phyloP scores from a whole-genome alignment of 208 protist genomes.

The Acanthamoeba polyphaga region DNA sequence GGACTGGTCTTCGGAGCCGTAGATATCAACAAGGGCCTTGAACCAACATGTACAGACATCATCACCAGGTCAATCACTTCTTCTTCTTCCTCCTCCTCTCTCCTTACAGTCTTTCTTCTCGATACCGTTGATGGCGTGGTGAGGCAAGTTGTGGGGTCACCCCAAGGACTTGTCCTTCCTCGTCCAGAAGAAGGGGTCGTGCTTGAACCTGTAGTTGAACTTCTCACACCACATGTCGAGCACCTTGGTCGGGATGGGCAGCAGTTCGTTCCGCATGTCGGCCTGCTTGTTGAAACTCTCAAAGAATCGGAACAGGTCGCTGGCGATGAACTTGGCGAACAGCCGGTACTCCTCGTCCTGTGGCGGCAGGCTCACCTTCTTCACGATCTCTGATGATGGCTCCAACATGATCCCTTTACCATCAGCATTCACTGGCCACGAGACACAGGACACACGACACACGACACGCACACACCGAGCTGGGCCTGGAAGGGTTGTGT shows the following conservation, averaged over 20 bases:
- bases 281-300: constrained; percentile 75
- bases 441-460: neutral
- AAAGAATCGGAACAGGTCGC: constrained; percentile 73
- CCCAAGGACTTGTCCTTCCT: constrained; percentile 1
- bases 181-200: constrained; percentile 71
- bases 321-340: constrained; percentile 73
- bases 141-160: neutral
- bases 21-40: neutral
- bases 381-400: constrained; percentile 26
- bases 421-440: neutral
- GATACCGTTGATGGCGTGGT: neutral
- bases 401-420: constrained; percentile 66
- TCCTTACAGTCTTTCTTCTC: neutral
- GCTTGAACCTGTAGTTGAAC: constrained; percentile 58
- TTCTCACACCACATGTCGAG: constrained; percentile 75
- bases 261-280: constrained; percentile 46
- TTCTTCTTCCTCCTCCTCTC: neutral
- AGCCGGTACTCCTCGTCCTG: constrained; percentile 60
- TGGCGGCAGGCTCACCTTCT: constrained; percentile 64
- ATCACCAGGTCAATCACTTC: neutral
- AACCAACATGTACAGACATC: constrained; percentile 33
- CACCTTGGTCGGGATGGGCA: constrained; percentile 72
- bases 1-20: constrained; percentile 6
- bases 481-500: constrained; percentile 55
- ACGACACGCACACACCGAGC: neutral